Base-by-base conservation (phyloP, 2,329 filamentous ascomycete species). In the Alternaria ventricosa region DNA sequence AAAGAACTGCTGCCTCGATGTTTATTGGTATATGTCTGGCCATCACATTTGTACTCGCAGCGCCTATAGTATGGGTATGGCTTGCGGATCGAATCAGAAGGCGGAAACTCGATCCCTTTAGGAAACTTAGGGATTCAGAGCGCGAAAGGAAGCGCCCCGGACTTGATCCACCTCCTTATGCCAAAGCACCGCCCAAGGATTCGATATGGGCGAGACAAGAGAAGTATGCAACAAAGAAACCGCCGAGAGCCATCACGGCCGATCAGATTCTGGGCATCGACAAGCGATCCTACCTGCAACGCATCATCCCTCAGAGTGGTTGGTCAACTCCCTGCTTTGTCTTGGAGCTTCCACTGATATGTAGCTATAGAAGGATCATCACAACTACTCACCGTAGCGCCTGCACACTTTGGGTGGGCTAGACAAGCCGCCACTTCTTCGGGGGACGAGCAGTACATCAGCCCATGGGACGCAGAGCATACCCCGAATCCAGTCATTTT, bases 401-500 rank as follows among this genome's bases (percentile, higher is more conserved):
- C 51, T n/a, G 54, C 28, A 28, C 59, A 55, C 15, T 13, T 20
- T n/a, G 33, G 33, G 5, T 44, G 33, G 33, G 53, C 44, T 15
- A 59, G 47, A 23, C 57, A 59, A 54, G 44, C 33, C 20, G 33
- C 51, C 13, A 41, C 28, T 28, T 41, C 50, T 12, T n/a, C 30
- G 12, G 50, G 6, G 28, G 33, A 54, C 28, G 20, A 54, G 18
- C 51, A 54, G 6, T 57, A 50, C 18, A 51, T 67, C 12, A 60
- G 57, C 45, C 64, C 66, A 6, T 66, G 64, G 64, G 58, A 41
- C 30, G 55, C 55, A n/a, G 64, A 68, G 22, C 55, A 60, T 46
- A 30, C 45, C n/a, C 66, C 64, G 7, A 67, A 67, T 59, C 64
- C 64, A 44, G 64, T 67, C 1, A 61, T 67, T 25, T 69, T 65